phyloP scores from a whole-genome alignment of 345 rosid genomes.

The rapeseed (Brassica napus) region Da-Ae NC_063449.1:45979501-45980000 shows the following conservation, averaged over 20 bases:
- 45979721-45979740: slow-evolving; percentile 73
- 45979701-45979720: slow-evolving; percentile 94
- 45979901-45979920: slow-evolving; percentile 46
- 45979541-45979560: slow-evolving; percentile 80
- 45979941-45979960: slow-evolving; percentile 45
- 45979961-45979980: slow-evolving; percentile 52
- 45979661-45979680: not conserved
- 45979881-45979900: slow-evolving; percentile 85
- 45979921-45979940: slow-evolving; percentile 28
- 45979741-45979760: slow-evolving; percentile 58
- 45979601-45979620: no score
- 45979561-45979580: slow-evolving; percentile 42
- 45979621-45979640: not conserved
- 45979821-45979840: slow-evolving; percentile 61
- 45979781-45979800: slow-evolving; percentile 27
- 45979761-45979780: slow-evolving; percentile 43
- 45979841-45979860: slow-evolving; percentile 59
- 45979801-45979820: slow-evolving; percentile 65
- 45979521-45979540: slow-evolving; percentile 59
- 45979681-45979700: not conserved
- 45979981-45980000: slow-evolving; percentile 45
- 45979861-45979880: slow-evolving; percentile 70
- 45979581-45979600: no score
- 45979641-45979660: not conserved
- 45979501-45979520: slow-evolving; percentile 47